phyloP scores from a whole-genome alignment of 148 eudicot genomes.

The Arbutus unedo region DNA sequence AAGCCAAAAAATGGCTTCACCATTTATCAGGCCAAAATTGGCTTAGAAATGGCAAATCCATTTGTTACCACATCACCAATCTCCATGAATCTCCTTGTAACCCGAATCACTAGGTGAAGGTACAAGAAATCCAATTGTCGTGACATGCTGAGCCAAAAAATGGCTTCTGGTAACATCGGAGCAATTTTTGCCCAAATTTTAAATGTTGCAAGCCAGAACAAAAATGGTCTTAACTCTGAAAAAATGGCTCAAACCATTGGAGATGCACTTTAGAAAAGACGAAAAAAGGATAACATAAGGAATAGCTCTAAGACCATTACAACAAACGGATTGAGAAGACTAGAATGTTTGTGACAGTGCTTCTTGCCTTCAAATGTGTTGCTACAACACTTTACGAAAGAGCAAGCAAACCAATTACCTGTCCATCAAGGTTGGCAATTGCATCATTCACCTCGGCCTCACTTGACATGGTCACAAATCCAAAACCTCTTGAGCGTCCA shows the following conservation, averaged over 20 bases:
- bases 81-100: too few species aligned
- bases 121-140: not conserved
- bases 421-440: conserved; percentile 72
- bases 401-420: conserved; percentile 35
- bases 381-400: not conserved
- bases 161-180: not conserved
- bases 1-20: not conserved
- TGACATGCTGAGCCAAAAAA: not conserved
- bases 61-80: too few species aligned
- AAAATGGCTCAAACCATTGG: not conserved
- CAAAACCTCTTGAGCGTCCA: conserved; percentile 88
- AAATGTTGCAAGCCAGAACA: not conserved
- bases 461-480: conserved; percentile 74
- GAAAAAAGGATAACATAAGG: not conserved
- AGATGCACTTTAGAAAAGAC: not conserved
- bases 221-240: not conserved
- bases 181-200: not conserved
- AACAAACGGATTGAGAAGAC: not conserved
- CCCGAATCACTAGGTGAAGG: not conserved
- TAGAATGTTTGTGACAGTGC: not conserved
- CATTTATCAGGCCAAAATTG: not conserved
- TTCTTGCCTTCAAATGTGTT: not conserved
- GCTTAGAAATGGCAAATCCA: not conserved
- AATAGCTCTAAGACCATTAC: not conserved
- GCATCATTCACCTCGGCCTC: conserved; percentile 78